Base-by-base conservation (phyloP, 805 yeast genomes). In the Wickerhamomyces chaumierensis region DNA sequence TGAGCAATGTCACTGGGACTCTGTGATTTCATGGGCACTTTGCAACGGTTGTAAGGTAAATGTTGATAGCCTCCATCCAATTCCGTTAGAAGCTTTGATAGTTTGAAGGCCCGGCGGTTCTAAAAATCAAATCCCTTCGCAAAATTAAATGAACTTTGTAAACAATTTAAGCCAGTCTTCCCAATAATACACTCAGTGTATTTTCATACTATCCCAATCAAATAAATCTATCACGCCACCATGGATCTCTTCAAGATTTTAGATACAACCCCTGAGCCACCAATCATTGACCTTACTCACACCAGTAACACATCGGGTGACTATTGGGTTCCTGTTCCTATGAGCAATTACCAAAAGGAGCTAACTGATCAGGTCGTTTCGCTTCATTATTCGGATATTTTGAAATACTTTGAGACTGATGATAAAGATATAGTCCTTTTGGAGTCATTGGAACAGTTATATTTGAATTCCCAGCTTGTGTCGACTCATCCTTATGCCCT, bases 311-410 rank as follows among this genome's bases (percentile, higher is more conserved):
- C 46, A 25, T 49, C 60, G 6, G 69, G 86, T 12, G 94, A 81
- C 45, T 86, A 84, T 55, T 72, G 76, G 56, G 62, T 87, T 20
- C 82, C 94, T 1, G 79, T 90, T 6, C 88, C 95, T 3, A 74
- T 87, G 77, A 74, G 80, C 39, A 85, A 81, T 44, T 83, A 83
- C 48, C 97, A 90, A 55, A 81, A 78, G 51, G 92, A 87, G 51
- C 66, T 90, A 38, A 84, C 88, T 11, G 95, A 90, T 57, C 95
- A 87, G 55, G 87, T 92, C 23, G 83, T 90, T 12, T 83, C 95
- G 2, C 65, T 87, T 32, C 97, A 90, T 59, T 90, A 88, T 55
- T 76, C 90, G 27, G 97, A 88, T 54, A 86, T 90, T 41, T 65
- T 90, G 48, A 79, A 86, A 58, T 88, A 81, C 56, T 87, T 84